Percentiles rank a stretch among this genome's conserved stretches.
Evolutionary conservation across 176 grass and related monocot genomes (phyloP).

Genomic region (Raddia guianensis): DNA sequence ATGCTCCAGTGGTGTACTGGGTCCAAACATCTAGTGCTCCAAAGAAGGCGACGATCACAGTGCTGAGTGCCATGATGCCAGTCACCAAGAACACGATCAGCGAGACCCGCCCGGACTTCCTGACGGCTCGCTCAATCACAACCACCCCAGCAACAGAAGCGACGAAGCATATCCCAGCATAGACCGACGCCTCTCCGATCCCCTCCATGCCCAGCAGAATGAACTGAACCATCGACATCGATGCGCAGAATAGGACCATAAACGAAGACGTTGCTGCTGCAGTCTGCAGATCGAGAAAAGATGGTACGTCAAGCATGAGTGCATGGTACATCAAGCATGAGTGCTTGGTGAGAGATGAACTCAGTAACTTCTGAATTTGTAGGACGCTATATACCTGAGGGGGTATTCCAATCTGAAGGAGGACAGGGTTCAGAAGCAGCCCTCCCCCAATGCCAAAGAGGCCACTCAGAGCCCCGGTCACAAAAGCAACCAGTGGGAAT

Average conservation of each 20-base stretch:
- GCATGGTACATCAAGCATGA: neutral
- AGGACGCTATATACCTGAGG: conserved; percentile 48
- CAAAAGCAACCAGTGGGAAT: conserved; percentile 57
- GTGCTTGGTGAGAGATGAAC: too few species aligned
- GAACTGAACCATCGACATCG: conserved; percentile 89
- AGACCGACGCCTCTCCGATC: conserved; percentile 51
- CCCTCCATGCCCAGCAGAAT: conserved; percentile 66
- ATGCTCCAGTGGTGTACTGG: conserved; percentile 55
- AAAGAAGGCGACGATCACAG: conserved; percentile 52
- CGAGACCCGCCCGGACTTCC: conserved; percentile 63
- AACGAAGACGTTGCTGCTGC: conserved; percentile 70
- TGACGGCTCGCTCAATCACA: conserved; percentile 47
- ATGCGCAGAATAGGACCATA: conserved; percentile 80
- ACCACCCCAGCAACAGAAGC: conserved; percentile 47
- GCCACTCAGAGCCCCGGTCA: conserved; percentile 77
- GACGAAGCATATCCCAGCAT: conserved; percentile 59
- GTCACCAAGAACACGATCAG: conserved; percentile 67
- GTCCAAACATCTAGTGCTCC: conserved; percentile 64
- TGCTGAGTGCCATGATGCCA: conserved; percentile 74
- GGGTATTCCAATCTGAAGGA: conserved; percentile 79
- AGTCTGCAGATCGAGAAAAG: conserved; percentile 40
- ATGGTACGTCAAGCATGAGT: neutral
- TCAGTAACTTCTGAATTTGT: neutral
- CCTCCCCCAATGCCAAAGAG: conserved; percentile 90
- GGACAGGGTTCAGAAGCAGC: conserved; percentile 73